Conservation (phyloP, 176 grass and related monocot species). For the Oryza meridionalis region DNA sequence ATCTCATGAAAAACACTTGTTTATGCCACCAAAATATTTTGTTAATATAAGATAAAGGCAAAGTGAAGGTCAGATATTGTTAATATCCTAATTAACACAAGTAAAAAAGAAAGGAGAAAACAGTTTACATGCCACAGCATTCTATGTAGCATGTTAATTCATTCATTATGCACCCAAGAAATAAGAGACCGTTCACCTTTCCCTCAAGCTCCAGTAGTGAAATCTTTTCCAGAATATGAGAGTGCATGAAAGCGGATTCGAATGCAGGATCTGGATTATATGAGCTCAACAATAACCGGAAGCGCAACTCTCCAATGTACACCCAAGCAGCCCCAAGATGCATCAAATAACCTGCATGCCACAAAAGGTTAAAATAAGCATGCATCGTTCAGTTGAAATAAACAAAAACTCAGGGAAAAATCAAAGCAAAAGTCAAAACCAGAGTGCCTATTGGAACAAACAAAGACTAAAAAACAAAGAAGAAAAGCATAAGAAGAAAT, state of each 20-base stretch:
- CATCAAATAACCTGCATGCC: conserved; percentile 64
- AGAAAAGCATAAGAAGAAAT: not conserved
- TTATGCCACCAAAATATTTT: not conserved
- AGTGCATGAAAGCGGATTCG: conserved; percentile 68
- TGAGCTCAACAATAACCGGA: conserved; percentile 71
- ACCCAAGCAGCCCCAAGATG: conserved; percentile 91
- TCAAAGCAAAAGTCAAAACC: not conserved
- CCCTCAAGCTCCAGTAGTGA: conserved; percentile 65
- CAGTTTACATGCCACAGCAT: conserved; percentile 2
- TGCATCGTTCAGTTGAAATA: not conserved
- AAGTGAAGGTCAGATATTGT: not conserved
- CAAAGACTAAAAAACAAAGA: not conserved
- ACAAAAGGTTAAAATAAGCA: conserved; percentile 22
- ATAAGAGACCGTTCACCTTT: conserved; percentile 56
- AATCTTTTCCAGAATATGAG: conserved; percentile 77
- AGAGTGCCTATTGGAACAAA: not conserved
- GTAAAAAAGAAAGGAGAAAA: not conserved
- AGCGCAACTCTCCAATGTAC: conserved; percentile 80
- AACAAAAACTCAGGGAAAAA: not conserved
- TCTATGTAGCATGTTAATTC: not conserved
- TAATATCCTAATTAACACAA: not conserved
- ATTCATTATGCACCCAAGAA: conserved; percentile 19
- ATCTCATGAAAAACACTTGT: not conserved
- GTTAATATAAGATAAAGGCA: not conserved
- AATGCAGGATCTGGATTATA: conserved; percentile 79